Conservation (phyloP, 495 filamentous ascomycete genomes). For the Podospora didyma region DNA sequence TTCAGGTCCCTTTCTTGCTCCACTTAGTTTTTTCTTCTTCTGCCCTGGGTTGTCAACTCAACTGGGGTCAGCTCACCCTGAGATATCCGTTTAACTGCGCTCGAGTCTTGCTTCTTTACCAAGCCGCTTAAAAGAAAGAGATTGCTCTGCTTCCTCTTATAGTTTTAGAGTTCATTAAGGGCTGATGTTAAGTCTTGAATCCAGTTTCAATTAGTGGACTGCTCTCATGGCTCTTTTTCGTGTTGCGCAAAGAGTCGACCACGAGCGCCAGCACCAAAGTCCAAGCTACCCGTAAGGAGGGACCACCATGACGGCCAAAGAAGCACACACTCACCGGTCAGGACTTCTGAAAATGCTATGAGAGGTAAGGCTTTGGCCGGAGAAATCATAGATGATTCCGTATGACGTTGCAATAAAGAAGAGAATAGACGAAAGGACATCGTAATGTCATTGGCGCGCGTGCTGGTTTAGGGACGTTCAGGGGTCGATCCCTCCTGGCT, state of each 20-base stretch:
- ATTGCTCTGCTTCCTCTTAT: too few species aligned
- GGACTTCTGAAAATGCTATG: not conserved
- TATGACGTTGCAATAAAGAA: slow-evolving; percentile 11
- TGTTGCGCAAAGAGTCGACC: too few species aligned
- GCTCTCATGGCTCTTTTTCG: too few species aligned
- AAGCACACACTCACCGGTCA: not conserved
- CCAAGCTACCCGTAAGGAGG: too few species aligned
- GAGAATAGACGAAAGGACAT: not conserved
- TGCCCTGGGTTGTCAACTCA: not conserved
- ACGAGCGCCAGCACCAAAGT: too few species aligned
- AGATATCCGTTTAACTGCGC: too few species aligned
- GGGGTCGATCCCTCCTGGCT: slow-evolving; percentile 14
- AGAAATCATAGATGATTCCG: not conserved
- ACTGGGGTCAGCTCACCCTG: not conserved
- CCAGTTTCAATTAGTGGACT: too few species aligned
- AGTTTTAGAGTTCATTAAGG: too few species aligned
- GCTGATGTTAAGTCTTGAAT: too few species aligned
- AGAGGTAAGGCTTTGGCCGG: not conserved
- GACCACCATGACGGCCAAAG: too few species aligned
- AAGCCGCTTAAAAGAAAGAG: too few species aligned
- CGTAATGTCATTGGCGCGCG: slow-evolving; percentile 17
- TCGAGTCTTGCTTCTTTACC: too few species aligned
- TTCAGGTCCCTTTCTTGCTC: not conserved
- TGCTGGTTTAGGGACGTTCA: slow-evolving; percentile 6
- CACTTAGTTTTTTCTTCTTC: not conserved